phyloP scores from a whole-genome alignment of 1,284 basidiomycete genomes.

The Ganoderma boninense region DNA sequence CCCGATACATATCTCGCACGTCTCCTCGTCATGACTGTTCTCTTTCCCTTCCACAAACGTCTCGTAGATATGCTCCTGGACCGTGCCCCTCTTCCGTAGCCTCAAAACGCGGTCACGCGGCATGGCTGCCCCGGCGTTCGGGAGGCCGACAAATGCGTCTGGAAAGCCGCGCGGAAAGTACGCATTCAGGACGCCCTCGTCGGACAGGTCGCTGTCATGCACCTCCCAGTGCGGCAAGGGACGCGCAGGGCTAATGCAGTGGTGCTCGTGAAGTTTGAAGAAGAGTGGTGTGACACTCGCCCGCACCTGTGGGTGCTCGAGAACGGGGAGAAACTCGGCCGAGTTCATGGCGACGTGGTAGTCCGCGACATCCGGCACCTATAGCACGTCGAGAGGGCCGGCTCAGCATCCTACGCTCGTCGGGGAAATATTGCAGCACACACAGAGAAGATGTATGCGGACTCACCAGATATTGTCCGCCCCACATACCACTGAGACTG shows the following conservation, averaged over 20 bases:
- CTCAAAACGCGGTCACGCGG: constrained; percentile 10
- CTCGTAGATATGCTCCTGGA: constrained; percentile 41
- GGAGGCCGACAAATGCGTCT: constrained; percentile 20
- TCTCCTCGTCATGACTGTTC: constrained; percentile 51
- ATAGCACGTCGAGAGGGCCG: neutral
- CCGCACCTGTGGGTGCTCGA: constrained; percentile 42
- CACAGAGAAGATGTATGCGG: neutral
- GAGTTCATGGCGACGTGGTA: constrained; percentile 48
- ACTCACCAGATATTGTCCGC: constrained; percentile 64
- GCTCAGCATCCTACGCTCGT: neutral
- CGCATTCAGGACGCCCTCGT: constrained; percentile 60
- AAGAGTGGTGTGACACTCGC: constrained; percentile 53
- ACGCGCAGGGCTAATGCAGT: constrained; percentile 51
- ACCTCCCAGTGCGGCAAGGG: constrained; percentile 39
- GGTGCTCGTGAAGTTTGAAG: constrained; percentile 64
- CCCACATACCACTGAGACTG: constrained; percentile 63
- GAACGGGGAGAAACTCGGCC: constrained; percentile 37
- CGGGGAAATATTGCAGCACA: neutral
- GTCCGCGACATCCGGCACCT: constrained; percentile 44
- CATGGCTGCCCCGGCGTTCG: neutral
- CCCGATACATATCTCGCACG: constrained; percentile 43
- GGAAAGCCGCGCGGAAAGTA: constrained; percentile 53
- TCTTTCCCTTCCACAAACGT: constrained; percentile 44
- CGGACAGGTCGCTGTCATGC: constrained; percentile 42
- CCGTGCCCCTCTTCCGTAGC: constrained; percentile 15